Evolutionary conservation across 2,329 filamentous ascomycete genomes (phyloP).

Genomic region (Corynespora cassiicola): DNA sequence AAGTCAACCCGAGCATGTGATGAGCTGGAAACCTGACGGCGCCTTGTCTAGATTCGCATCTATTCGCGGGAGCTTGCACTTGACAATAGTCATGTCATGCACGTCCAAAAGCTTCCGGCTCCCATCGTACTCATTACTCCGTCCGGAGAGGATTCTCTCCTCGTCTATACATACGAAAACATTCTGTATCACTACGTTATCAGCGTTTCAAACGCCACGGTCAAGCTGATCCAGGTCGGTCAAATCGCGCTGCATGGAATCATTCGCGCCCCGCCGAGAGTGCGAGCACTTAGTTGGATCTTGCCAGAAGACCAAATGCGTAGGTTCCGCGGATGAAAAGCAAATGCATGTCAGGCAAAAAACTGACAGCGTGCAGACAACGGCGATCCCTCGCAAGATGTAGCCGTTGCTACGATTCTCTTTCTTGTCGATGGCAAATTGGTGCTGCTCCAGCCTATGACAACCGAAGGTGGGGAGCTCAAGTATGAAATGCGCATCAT

Average conservation of each 20-base stretch:
- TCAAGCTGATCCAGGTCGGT: slow-evolving; percentile 89
- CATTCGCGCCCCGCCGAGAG: slow-evolving; percentile 88
- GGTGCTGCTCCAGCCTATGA: slow-evolving; percentile 85
- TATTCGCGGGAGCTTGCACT: slow-evolving; percentile 87
- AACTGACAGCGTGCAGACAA: slow-evolving; percentile 59
- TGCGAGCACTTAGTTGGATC: slow-evolving; percentile 94
- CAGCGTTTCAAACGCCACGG: slow-evolving; percentile 69
- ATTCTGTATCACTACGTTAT: slow-evolving; percentile 95
- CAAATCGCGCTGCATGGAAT: slow-evolving; percentile 98
- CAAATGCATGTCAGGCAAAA: background rate
- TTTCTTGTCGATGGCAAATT: slow-evolving; percentile 98
- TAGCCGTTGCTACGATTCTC: slow-evolving; percentile 88
- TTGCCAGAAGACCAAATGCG: slow-evolving; percentile 87
- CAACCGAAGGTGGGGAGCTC: slow-evolving; percentile 80
- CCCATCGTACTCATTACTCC: slow-evolving; percentile 90
- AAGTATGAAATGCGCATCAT: slow-evolving; percentile 99
- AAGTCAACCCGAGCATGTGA: slow-evolving; percentile 26
- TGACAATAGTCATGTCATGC: slow-evolving; percentile 74
- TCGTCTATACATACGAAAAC: slow-evolving; percentile 98
- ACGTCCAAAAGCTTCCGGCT: slow-evolving; percentile 78
- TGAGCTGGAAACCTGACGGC: too few species aligned
- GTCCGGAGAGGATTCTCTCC: slow-evolving; percentile 89
- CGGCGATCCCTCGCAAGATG: slow-evolving; percentile 94
- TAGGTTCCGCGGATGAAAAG: slow-evolving; percentile 44
- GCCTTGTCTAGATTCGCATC: slow-evolving; percentile 73